These are phyloP conservation scores for Cercospora beticola DNA, from an alignment of 2,329 filamentous ascomycete genomes.

Conservation along the genomic window DNA sequence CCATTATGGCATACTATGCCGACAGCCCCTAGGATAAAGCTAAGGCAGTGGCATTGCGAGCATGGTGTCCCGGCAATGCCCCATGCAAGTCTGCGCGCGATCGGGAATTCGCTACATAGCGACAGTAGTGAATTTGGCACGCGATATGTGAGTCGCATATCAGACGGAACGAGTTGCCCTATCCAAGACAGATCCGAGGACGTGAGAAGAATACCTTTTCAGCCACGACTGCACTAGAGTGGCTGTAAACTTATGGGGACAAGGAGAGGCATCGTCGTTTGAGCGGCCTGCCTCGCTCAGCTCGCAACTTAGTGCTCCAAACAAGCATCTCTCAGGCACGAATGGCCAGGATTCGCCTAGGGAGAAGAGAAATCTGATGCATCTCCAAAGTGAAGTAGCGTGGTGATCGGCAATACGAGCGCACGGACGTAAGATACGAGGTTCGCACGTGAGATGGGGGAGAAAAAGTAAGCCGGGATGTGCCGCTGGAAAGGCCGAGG, in stretches of 20 bases:
- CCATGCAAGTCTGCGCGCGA: not conserved
- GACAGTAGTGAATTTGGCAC: not conserved
- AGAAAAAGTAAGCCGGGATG: not conserved
- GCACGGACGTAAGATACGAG: not conserved
- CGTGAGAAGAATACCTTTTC: not conserved
- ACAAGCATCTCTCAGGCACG: not conserved
- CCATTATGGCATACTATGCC: not conserved
- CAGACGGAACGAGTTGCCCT: not conserved
- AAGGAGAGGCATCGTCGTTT: not conserved
- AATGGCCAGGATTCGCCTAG: not conserved
- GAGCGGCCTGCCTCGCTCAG: not conserved
- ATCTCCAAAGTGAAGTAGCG: not conserved
- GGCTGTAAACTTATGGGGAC: not conserved
- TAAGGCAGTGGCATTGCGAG: not conserved
- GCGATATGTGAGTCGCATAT: not conserved
- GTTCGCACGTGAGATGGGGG: not conserved
- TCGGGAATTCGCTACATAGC: not conserved
- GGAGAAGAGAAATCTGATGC: not conserved
- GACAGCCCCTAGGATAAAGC: not conserved
- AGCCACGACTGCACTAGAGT: not conserved
- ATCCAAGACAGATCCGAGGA: not conserved
- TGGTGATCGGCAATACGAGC: constrained; percentile 1
- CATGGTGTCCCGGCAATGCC: not conserved
- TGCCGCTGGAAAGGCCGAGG: not conserved
- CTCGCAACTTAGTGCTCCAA: not conserved